These are phyloP conservation scores for Notholithocarpus densiflorus DNA, from an alignment of 306 rosid genomes.

Conservation along the genomic window DNA sequence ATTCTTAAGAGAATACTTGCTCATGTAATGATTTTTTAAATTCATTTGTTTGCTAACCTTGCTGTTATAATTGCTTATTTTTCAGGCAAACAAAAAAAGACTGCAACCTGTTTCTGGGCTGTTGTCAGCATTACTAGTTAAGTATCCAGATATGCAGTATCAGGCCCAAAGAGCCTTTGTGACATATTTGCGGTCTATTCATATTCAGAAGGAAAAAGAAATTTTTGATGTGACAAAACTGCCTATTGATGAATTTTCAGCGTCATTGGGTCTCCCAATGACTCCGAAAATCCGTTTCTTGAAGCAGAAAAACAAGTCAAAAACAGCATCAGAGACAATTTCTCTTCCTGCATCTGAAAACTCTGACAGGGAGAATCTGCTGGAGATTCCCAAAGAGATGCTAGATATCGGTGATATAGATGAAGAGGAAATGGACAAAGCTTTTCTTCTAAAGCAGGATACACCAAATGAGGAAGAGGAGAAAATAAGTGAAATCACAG, in stretches of 20 bases:
- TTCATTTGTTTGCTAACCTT: constrained; percentile 15
- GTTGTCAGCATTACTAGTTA: constrained; percentile 70
- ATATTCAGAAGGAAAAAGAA: constrained; percentile 76
- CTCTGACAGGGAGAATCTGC: constrained; percentile 32
- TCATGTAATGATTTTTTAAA: neutral
- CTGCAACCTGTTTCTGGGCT: constrained; percentile 70
- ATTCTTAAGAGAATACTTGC: neutral
- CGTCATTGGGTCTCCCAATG: constrained; percentile 84
- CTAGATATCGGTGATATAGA: constrained; percentile 34
- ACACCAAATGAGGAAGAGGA: constrained; percentile 27
- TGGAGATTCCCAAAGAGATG: constrained; percentile 38
- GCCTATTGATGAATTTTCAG: constrained; percentile 67
- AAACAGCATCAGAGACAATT: constrained; percentile 27
- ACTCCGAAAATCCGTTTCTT: constrained; percentile 76
- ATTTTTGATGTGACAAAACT: constrained; percentile 75
- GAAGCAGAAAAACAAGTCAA: constrained; percentile 51
- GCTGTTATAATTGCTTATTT: constrained; percentile 23
- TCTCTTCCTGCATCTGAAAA: constrained; percentile 35
- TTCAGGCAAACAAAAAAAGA: constrained; percentile 61
- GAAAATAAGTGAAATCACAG: constrained; percentile 38
- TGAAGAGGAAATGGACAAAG: constrained; percentile 45
- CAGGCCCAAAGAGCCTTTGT: constrained; percentile 75
- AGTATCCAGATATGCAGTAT: constrained; percentile 69
- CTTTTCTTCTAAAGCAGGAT: constrained; percentile 34
- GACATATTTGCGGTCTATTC: constrained; percentile 72